Conservation (phyloP, 768 basidiomycete species). For the Infundibulicybe gibba region DNA sequence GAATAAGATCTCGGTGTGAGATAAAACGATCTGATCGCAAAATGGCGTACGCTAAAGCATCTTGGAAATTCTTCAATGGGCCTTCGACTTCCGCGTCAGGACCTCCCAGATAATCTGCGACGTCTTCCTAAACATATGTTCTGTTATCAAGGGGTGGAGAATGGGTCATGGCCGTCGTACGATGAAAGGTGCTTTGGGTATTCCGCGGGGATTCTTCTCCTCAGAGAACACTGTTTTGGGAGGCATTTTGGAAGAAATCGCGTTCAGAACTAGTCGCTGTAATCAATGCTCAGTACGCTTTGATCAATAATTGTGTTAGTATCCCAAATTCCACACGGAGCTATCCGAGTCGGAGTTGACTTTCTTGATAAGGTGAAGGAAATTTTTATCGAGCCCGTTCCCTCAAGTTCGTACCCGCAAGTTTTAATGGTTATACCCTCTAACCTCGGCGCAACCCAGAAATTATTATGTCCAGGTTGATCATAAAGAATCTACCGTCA, state of each 20-base stretch:
- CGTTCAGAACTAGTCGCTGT: no score
- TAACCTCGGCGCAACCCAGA: background rate
- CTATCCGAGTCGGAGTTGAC: conserved; percentile 20
- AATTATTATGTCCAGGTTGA: conserved; percentile 69
- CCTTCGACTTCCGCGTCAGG: conserved; percentile 75
- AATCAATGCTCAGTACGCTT: no score
- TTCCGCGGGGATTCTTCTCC: conserved; percentile 83
- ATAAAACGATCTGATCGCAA: conserved; percentile 7
- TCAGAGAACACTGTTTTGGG: conserved; percentile 28
- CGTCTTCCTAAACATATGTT: conserved; percentile 57
- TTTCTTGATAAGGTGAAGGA: background rate
- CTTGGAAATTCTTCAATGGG: conserved; percentile 79
- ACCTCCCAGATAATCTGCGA: conserved; percentile 82
- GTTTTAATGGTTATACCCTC: background rate
- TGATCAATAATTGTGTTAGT: no score
- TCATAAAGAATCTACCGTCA: conserved; percentile 77
- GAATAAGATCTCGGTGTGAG: conserved; percentile 16
- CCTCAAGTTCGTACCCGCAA: conserved; percentile 2
- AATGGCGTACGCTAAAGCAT: conserved; percentile 83
- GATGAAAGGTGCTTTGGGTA: conserved; percentile 93
- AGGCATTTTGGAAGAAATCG: background rate
- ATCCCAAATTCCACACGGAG: conserved; percentile 12
- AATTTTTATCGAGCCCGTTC: conserved; percentile 16
- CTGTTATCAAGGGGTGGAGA: background rate
- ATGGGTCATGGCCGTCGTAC: conserved; percentile 42